phyloP scores from a whole-genome alignment of 495 filamentous ascomycete genomes.

The Clavariopsis aquatica region DNA sequence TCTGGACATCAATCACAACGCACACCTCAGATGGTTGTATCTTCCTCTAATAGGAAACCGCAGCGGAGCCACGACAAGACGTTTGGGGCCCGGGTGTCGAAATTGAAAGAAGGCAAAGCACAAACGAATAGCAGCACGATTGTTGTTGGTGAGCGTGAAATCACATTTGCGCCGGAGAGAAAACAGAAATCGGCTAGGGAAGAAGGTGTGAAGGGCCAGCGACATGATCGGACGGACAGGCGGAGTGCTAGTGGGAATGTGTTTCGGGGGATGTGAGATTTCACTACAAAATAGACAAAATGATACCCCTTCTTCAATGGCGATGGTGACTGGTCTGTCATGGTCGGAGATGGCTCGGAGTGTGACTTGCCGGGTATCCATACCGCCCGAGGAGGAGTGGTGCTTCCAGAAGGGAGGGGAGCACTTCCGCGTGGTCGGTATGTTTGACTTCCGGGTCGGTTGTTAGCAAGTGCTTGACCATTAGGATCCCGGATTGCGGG shows the following conservation, averaged over 20 bases:
- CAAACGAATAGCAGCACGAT: slow-evolving; percentile 47
- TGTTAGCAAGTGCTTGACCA: not conserved
- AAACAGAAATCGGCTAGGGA: slow-evolving; percentile 50
- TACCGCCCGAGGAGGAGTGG: not conserved
- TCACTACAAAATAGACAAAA: not conserved
- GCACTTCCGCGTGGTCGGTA: not conserved
- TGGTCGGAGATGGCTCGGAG: slow-evolving; percentile 1
- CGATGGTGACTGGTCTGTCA: not conserved
- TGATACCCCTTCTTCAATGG: not conserved
- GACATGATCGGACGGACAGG: slow-evolving; percentile 51
- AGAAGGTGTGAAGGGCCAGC: slow-evolving; percentile 28
- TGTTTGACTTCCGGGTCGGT: not conserved
- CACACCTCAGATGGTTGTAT: slow-evolving; percentile 58
- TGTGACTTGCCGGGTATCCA: not conserved
- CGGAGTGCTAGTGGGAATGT: slow-evolving; percentile 74
- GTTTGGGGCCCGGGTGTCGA: slow-evolving; percentile 68
- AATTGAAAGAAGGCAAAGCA: slow-evolving; percentile 52
- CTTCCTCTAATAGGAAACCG: slow-evolving; percentile 51
- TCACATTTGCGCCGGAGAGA: slow-evolving; percentile 75
- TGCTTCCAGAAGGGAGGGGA: not conserved
- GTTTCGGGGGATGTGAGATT: slow-evolving; percentile 58
- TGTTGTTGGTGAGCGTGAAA: slow-evolving; percentile 77
- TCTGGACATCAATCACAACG: slow-evolving; percentile 52
- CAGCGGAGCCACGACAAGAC: slow-evolving; percentile 56
- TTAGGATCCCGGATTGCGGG: not conserved